These are phyloP conservation scores for Prosopis cineraria DNA, from an alignment of 306 rosid genomes.

Conservation along the genomic window DNA sequence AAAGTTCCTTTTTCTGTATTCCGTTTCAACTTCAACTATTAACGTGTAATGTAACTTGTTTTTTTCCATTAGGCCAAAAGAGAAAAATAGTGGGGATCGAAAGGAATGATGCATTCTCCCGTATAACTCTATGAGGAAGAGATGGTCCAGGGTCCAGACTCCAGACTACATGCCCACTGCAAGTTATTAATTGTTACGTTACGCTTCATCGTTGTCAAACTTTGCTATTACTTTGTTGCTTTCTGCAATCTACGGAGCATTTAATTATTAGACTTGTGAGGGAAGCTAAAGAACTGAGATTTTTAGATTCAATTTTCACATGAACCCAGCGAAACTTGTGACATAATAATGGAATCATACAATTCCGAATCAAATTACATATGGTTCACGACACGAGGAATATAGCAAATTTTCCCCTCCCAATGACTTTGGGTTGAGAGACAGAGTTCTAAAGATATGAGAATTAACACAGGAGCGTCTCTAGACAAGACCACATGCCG, in stretches of 20 bases:
- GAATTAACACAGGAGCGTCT: background rate
- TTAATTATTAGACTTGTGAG: background rate
- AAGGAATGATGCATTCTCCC: constrained; percentile 25
- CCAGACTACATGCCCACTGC: constrained; percentile 7
- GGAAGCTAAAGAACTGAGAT: background rate
- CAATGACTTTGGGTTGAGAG: background rate
- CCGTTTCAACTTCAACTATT: constrained; percentile 12
- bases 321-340: background rate
- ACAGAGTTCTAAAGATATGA: background rate
- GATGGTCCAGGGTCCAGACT: constrained; percentile 18
- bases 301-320: background rate
- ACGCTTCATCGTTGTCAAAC: background rate
- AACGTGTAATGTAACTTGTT: background rate
- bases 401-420: background rate
- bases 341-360: background rate
- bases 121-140: background rate
- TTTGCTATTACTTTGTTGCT: background rate
- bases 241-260: background rate
- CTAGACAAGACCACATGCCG: constrained; percentile 14
- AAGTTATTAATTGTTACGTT: background rate
- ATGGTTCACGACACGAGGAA: background rate
- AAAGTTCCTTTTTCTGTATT: constrained; percentile 11
- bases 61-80: background rate
- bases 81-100: constrained; percentile 3
- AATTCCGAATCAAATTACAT: constrained; percentile 1